Evolutionary conservation across 192 early-diverging fungal genomes (phyloP), one percentile per base, ranked within the genome.

Genomic region (Linnemannia exigua): DNA sequence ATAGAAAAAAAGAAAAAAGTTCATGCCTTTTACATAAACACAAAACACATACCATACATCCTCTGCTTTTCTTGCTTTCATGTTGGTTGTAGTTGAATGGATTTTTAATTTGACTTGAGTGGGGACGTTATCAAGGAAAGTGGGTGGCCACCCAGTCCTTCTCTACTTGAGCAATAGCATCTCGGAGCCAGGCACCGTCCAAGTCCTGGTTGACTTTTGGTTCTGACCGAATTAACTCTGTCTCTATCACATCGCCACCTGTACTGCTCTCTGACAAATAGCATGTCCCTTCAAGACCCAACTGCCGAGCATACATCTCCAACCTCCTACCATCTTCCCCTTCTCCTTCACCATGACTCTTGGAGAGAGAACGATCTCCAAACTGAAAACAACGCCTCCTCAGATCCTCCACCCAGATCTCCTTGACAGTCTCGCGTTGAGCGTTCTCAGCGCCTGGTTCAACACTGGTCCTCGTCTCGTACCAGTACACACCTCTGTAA

Each of bases 391-490:
- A 28, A 2, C 82, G 54, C 67, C 58, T 84, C 3, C 47, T 19
- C 36, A 79, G 51, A 61, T 84, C 76, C 72, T 84, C 82, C 1
- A 79, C 72, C 76, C 76, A 84, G 16, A 84, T 70, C 76, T 84
- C 82, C 37, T 84, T 66, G 15, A 66, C 61, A 61, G 48, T 84
- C 61, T 84, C 82, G 7, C 82, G 70, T n/a, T 84, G 82, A 15
- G 82, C 76, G 50, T 79, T 84, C 41, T 20, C 22, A 11, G 48
- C 70, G 16, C 36, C 50, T 15, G 38, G 36, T 22, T 41, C 31
- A 48, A 33, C 71, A 54, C 52, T 74, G 63, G 31, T 36, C 7
- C 50, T 67, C 14, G 36, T 68, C 15, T 83, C 46, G 35, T 83
- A 83, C 81, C 81, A 77, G 31, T 83, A 83, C 1, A 83, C 75